Conservation (phyloP, 2,329 filamentous ascomycete genomes). For the Penicillium sumatraense region DNA sequence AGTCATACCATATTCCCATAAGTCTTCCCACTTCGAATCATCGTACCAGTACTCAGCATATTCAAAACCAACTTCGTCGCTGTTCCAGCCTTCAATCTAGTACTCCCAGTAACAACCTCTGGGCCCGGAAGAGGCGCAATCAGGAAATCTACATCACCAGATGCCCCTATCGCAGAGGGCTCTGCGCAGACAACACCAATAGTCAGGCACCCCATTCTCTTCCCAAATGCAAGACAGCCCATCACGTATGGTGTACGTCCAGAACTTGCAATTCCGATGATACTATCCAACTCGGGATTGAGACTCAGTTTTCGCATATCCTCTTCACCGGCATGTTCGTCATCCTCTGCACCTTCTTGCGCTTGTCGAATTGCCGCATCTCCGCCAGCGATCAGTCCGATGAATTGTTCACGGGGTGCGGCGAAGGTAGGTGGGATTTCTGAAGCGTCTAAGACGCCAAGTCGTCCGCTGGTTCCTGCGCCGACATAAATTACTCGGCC, state of each 20-base stretch:
- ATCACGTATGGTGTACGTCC: conserved; percentile 51
- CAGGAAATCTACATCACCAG: conserved; percentile 35
- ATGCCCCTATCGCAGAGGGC: conserved; percentile 37
- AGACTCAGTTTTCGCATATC: conserved; percentile 38
- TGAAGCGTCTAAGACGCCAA: conserved; percentile 48
- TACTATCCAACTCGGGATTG: conserved; percentile 37
- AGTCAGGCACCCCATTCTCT: conserved; percentile 40
- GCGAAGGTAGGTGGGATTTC: conserved; percentile 51
- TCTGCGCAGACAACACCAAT: conserved; percentile 46
- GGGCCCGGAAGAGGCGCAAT: conserved; percentile 48
- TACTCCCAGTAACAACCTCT: conserved; percentile 53
- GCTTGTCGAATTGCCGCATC: conserved; percentile 47
- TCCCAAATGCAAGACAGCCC: conserved; percentile 43
- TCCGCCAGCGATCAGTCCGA: conserved; percentile 49
- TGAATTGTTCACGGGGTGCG: conserved; percentile 44
- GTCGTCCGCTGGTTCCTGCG: conserved; percentile 51
- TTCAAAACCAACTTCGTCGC: conserved; percentile 52
- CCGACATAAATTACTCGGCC: conserved; percentile 47
- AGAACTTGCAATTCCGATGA: conserved; percentile 51
- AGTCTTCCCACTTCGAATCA: conserved; percentile 49
- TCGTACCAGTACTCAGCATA: conserved; percentile 50
- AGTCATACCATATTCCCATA: conserved; percentile 46
- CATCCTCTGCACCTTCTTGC: conserved; percentile 50
- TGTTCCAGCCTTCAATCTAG: conserved; percentile 52
- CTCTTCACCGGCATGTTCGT: conserved; percentile 32